phyloP scores from a whole-genome alignment of 148 eudicot genomes.

The Talinum fruticosum region DNA sequence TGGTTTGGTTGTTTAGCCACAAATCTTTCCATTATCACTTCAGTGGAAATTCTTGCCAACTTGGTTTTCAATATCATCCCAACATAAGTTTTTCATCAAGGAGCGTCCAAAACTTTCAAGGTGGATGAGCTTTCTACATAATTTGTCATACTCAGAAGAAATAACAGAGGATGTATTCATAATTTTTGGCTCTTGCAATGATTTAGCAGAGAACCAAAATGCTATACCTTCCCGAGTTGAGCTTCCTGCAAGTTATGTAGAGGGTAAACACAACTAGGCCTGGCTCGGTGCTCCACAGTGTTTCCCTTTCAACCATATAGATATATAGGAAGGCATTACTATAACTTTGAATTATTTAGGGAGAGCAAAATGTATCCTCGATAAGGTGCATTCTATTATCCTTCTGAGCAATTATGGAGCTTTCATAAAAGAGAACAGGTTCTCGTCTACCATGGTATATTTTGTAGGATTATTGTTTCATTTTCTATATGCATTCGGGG shows the following conservation, averaged over 20 bases:
- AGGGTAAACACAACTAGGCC: background rate
- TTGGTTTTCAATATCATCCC: background rate
- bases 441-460: background rate
- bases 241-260: background rate
- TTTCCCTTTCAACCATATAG: background rate
- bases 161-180: background rate
- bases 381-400: background rate
- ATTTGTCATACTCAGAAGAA: background rate
- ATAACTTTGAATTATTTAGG: background rate
- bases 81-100: background rate
- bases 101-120: background rate
- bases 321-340: background rate
- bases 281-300: background rate
- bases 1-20: background rate
- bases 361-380: background rate
- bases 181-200: background rate
- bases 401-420: background rate
- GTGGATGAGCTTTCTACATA: background rate
- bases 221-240: background rate
- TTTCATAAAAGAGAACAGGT: too few species aligned
- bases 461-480: background rate
- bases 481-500: background rate
- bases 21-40: background rate
- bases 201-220: background rate
- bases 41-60: background rate